Evolutionary conservation across 257 asterid genomes (phyloP).

Genomic region (Nemophila menziesii): DNA sequence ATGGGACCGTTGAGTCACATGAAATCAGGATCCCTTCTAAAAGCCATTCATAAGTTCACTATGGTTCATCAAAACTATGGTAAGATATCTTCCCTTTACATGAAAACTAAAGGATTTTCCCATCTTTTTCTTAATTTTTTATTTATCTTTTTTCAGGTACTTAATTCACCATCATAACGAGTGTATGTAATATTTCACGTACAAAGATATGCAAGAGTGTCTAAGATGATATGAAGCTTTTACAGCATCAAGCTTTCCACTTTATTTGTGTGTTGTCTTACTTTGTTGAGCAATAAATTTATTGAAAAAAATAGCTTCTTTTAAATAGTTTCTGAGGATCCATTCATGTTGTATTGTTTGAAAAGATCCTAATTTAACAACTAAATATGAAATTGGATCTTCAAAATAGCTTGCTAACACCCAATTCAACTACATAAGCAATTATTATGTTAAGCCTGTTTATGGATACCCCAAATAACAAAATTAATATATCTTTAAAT

Average conservation of each 20-base stretch:
- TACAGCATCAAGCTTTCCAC: background rate
- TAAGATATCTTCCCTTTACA: slow-evolving; percentile 6
- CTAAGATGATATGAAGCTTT: background rate
- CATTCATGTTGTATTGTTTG: too few relatives aligned
- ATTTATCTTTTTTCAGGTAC: background rate
- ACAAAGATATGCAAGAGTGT: background rate
- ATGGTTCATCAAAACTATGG: slow-evolving; percentile 72
- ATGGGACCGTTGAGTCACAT: slow-evolving; percentile 50
- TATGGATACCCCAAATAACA: too few relatives aligned
- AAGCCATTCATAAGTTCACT: slow-evolving; percentile 68
- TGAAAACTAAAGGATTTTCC: background rate
- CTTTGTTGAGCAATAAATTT: too few relatives aligned
- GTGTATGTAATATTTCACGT: background rate
- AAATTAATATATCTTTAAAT: too few relatives aligned
- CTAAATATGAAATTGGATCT: too few relatives aligned
- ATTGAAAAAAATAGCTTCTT: too few relatives aligned
- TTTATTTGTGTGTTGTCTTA: background rate
- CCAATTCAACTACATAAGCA: too few relatives aligned
- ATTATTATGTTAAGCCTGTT: too few relatives aligned
- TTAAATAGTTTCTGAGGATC: too few relatives aligned
- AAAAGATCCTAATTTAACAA: too few relatives aligned
- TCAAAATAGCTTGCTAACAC: too few relatives aligned
- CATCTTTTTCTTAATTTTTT: too few relatives aligned
- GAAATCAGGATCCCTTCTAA: slow-evolving; percentile 63
- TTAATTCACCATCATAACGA: background rate